Percentiles rank a stretch among this genome's conserved stretches.
Evolutionary conservation across 2,329 filamentous ascomycete genomes (phyloP).

Genomic region (Microcyclosporella mali): DNA sequence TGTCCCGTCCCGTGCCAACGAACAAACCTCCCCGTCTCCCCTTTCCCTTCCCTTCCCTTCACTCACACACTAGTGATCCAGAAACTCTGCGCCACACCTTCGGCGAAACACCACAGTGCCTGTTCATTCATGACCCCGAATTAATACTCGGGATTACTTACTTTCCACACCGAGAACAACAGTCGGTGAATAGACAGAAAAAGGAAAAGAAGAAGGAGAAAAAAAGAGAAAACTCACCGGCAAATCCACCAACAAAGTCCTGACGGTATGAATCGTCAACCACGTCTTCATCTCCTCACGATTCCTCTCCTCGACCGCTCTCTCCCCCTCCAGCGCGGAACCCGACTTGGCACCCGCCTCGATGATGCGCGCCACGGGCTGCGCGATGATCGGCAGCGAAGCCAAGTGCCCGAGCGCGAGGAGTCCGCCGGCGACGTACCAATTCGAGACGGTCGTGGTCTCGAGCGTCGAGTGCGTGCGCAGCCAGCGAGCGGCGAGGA

Average conservation of each 20-base stretch:
- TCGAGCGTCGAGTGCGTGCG: slow-evolving; percentile 21
- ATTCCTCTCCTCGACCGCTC: slow-evolving; percentile 19
- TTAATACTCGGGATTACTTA: no score
- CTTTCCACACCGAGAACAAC: no score
- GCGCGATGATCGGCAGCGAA: slow-evolving; percentile 20
- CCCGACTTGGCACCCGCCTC: slow-evolving; percentile 5
- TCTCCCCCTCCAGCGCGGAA: slow-evolving; percentile 5
- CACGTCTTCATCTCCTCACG: slow-evolving; percentile 24
- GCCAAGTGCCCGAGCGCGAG: slow-evolving; percentile 24
- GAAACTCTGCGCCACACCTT: no score
- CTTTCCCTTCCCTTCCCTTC: no score
- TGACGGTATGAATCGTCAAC: slow-evolving; percentile 23
- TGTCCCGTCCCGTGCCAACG: no score
- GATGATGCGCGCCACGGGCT: slow-evolving; percentile 19
- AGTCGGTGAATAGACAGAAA: no score
- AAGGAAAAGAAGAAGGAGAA: no score
- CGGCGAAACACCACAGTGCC: no score
- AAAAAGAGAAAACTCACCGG: neutral
- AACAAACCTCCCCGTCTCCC: no score
- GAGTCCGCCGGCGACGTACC: slow-evolving; percentile 25
- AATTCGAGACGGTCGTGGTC: slow-evolving; percentile 23
- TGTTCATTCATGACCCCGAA: no score
- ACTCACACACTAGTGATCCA: no score
- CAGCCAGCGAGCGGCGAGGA: slow-evolving; percentile 22
- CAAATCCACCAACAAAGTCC: slow-evolving; percentile 24